Percentiles rank a stretch among this genome's conserved stretches.
Conservation (phyloP, 176 grass and related monocot species). For the Miscanthus lutarioriparius region DNA sequence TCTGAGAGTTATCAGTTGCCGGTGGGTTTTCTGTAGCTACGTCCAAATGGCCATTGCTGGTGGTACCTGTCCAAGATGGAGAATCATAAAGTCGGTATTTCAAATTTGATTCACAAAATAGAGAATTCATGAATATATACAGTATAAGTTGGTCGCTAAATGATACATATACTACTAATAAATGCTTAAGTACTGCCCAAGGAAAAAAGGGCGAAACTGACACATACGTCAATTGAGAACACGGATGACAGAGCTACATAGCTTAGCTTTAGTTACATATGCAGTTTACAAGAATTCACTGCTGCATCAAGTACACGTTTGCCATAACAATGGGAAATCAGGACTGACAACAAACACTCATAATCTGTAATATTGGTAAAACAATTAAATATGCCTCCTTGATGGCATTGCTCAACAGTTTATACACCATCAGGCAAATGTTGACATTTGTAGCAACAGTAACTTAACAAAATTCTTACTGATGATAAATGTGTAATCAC, state of each 20-base stretch:
- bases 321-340: not conserved
- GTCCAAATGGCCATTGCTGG: slow-evolving; percentile 43
- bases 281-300: not conserved
- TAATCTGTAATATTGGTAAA: not conserved
- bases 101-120: slow-evolving; percentile 9
- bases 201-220: not conserved
- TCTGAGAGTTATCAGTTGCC: slow-evolving; percentile 33
- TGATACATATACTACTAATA: not conserved
- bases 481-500: not conserved
- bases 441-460: not conserved
- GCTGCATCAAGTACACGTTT: slow-evolving; percentile 7
- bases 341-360: not conserved
- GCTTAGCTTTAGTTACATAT: slow-evolving; percentile 8
- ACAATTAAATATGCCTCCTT: not conserved
- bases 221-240: not conserved
- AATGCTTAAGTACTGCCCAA: not conserved
- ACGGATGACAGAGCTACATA: not conserved
- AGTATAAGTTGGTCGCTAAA: not conserved
- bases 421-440: not conserved
- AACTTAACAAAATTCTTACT: not conserved
- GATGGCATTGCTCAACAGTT: not conserved
- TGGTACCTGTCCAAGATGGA: slow-evolving; percentile 42
- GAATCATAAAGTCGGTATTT: slow-evolving; percentile 21
- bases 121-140: not conserved
- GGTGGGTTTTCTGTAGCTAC: slow-evolving; percentile 39